Percentiles rank a stretch among this genome's conserved stretches.
These are phyloP conservation scores for Smallanthus sonchifolius DNA, from an alignment of 129 eudicot species.

Conservation along the genomic window DNA sequence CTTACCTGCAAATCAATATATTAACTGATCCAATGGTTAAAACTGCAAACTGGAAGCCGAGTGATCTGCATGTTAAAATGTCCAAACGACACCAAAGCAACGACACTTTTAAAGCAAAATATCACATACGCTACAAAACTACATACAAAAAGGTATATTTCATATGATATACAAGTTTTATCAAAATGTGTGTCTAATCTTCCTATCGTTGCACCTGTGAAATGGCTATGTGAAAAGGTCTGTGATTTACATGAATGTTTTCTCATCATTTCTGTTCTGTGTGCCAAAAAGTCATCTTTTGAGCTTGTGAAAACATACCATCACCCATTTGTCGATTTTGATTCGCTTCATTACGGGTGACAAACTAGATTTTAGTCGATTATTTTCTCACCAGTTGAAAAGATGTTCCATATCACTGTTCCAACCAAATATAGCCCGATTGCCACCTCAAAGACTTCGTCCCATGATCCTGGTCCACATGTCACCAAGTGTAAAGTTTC, in stretches of 20 bases:
- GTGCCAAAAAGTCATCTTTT: conserved; percentile 9
- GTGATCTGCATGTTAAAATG: neutral
- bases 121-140: conserved; percentile 6
- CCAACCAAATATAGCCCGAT: conserved; percentile 80
- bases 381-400: conserved; percentile 87
- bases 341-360: no score
- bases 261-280: neutral
- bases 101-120: neutral
- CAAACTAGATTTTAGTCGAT: conserved; percentile 37
- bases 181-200: conserved; percentile 28
- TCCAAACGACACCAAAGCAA: neutral
- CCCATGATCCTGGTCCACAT: conserved; percentile 94
- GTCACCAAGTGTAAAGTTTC: no score
- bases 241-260: conserved; percentile 14
- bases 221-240: conserved; percentile 10
- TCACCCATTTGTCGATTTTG: no score
- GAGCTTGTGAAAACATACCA: conserved; percentile 5
- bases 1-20: neutral
- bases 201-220: conserved; percentile 21
- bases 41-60: neutral
- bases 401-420: conserved; percentile 86
- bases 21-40: neutral
- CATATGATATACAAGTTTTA: conserved; percentile 15
- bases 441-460: conserved; percentile 77
- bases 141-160: conserved; percentile 17